Conservation (phyloP, 148 eudicot species). For the Rhododendron simsii region DNA sequence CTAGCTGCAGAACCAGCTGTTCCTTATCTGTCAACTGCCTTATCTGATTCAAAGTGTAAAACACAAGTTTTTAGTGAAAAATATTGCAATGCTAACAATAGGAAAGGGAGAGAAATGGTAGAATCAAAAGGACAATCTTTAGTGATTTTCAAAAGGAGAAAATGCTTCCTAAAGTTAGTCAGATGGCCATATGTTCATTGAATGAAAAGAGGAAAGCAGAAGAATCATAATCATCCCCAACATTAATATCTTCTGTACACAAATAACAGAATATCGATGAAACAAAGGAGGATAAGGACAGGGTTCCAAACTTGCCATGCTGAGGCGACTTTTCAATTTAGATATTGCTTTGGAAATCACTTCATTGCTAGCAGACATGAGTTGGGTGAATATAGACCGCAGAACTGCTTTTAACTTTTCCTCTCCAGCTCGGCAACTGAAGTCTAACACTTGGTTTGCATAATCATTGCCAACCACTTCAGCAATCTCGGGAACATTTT, state of each 20-base stretch:
- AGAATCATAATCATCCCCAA: background rate
- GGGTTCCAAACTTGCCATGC: constrained; percentile 22
- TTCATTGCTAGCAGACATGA: constrained; percentile 74
- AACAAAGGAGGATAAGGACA: background rate
- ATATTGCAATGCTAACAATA: background rate
- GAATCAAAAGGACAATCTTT: background rate
- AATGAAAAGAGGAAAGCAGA: background rate
- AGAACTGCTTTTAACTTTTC: constrained; percentile 44
- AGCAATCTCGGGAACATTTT: constrained; percentile 69
- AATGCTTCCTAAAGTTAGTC: background rate
- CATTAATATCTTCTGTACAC: background rate
- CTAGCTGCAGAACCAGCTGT: constrained; percentile 63
- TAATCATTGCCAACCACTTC: constrained; percentile 58
- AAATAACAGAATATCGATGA: background rate
- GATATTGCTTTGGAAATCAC: constrained; percentile 46
- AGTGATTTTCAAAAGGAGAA: background rate
- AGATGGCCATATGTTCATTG: background rate
- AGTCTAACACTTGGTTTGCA: constrained; percentile 40
- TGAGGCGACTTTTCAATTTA: constrained; percentile 60
- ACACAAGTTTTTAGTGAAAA: background rate
- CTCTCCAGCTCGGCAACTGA: constrained; percentile 42
- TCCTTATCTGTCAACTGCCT: constrained; percentile 71
- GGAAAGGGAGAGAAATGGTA: background rate
- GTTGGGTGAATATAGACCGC: constrained; percentile 51
- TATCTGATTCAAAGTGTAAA: constrained; percentile 20